These are phyloP conservation scores for Venturia effusa DNA, from an alignment of 2,329 filamentous ascomycete species.

Conservation along the genomic window DNA sequence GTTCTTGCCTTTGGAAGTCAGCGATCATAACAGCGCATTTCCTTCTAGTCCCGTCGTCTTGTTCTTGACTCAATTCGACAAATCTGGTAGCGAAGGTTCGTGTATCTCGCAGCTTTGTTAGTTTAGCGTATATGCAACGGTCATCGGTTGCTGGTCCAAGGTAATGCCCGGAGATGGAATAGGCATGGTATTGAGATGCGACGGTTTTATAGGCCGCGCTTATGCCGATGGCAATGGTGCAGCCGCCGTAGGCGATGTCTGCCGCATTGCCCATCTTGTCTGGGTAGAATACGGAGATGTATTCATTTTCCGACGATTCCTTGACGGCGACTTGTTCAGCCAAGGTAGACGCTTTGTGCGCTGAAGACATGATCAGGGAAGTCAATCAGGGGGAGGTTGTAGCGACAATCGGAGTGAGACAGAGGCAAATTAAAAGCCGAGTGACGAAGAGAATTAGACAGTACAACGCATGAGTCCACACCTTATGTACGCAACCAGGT, in stretches of 20 bases:
- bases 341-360: background rate
- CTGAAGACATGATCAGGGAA: background rate
- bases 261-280: slow-evolving; percentile 25
- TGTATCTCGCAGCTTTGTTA: slow-evolving; percentile 32
- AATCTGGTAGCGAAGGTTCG: slow-evolving; percentile 38
- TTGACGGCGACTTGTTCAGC: background rate
- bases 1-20: slow-evolving; percentile 37
- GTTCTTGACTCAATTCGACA: slow-evolving; percentile 34
- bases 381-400: background rate
- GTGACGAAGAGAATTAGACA: too few species aligned
- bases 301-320: slow-evolving; percentile 5
- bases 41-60: slow-evolving; percentile 26
- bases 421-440: background rate
- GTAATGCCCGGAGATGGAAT: slow-evolving; percentile 37
- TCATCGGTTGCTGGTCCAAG: slow-evolving; percentile 35
- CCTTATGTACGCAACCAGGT: background rate
- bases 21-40: slow-evolving; percentile 33
- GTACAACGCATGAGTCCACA: too few species aligned
- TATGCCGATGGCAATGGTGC: slow-evolving; percentile 29
- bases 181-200: slow-evolving; percentile 29
- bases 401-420: background rate
- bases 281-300: slow-evolving; percentile 19
- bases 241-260: slow-evolving; percentile 37
- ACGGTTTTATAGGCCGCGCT: slow-evolving; percentile 33
- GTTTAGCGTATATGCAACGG: slow-evolving; percentile 26